These are phyloP conservation scores for Thelonectria rubi DNA, from an alignment of 2,329 filamentous ascomycete species.

Conservation along the genomic window DNA sequence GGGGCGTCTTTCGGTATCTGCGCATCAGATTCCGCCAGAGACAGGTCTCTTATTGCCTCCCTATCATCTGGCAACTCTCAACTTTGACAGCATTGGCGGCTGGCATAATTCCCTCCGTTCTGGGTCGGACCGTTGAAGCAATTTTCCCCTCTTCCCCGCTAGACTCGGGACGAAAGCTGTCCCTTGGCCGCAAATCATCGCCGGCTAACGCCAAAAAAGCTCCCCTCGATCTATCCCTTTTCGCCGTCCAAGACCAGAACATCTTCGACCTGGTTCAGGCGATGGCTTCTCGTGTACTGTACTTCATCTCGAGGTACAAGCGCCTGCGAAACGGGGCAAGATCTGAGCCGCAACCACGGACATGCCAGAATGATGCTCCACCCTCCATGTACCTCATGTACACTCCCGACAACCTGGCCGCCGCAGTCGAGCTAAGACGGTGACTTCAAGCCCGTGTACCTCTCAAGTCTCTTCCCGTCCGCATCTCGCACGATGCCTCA, in stretches of 20 bases:
- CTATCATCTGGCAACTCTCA: neutral
- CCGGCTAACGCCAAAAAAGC: neutral
- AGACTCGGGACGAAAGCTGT: neutral
- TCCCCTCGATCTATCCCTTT: neutral
- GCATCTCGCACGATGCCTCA: conserved; percentile 31
- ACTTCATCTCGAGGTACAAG: conserved; percentile 25
- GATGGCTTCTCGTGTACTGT: conserved; percentile 18
- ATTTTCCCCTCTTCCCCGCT: conserved; percentile 12
- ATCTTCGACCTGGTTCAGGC: conserved; percentile 5
- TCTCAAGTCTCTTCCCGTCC: conserved; percentile 33
- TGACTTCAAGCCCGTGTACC: conserved; percentile 42
- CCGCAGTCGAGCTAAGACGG: conserved; percentile 43
- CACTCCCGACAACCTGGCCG: conserved; percentile 39
- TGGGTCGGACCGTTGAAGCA: conserved; percentile 2
- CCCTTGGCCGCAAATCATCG: conserved; percentile 5
- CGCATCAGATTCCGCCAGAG: neutral
- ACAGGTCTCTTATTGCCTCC: neutral
- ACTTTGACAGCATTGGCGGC: conserved; percentile 1
- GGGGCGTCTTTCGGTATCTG: neutral
- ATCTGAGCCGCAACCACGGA: conserved; percentile 43
- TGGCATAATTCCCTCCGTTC: neutral
- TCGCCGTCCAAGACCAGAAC: conserved; percentile 7
- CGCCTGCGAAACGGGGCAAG: conserved; percentile 31
- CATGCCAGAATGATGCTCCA: conserved; percentile 41
- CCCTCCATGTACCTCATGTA: conserved; percentile 41